Evolutionary conservation across 1,284 basidiomycete species (phyloP), one percentile per base, ranked within the genome.

Genomic region (Erythrobasidium hasegawianum): DNA sequence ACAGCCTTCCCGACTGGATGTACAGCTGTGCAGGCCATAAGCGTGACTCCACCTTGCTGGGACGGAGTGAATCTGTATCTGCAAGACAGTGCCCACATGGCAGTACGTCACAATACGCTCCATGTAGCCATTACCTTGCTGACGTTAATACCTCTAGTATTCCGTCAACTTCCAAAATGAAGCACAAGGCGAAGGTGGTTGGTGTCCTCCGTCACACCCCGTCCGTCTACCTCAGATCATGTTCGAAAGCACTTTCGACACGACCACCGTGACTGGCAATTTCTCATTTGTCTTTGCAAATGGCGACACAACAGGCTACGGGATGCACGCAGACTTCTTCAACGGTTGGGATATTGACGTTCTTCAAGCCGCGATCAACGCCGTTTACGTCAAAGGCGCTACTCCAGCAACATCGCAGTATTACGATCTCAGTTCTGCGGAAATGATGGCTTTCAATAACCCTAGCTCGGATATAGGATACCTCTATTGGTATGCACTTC

Each of bases 301-400:
- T 64, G 79, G 79, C 52, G 79, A 79, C 65, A 74, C 74, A 2
- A 77, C 76, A 13, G 78, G 77, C 45, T 74, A 75, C 64, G 76
- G 76, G 57, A 71, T 76, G 62, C 78, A 79, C 72, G 11, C 27
- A n/a, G 61, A 64, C 55, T 64, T 64, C 55, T 43, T 53, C 41
- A 65, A 57, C 18, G 69, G 65, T 61, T 75, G 76, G 68, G 75
- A 75, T 59, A 71, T 73, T 47, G 73, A 74, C 50, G 68, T 77
- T 20, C 74, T 78, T 5, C 74, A 77, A 59, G 52, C 73, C n/a
- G 77, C 78, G 24, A 72, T 79, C 50, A 72, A 77, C 67, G 11
- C 33, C 4, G 33, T 33, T 33, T 33, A 33, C 33, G 33, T 33
- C 33, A 33, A 33, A 33, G 33, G 33, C 5, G 33, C 33, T 33